These are phyloP conservation scores for Beauveria australis DNA, from an alignment of 2,329 filamentous ascomycete species.

Conservation along the genomic window DNA sequence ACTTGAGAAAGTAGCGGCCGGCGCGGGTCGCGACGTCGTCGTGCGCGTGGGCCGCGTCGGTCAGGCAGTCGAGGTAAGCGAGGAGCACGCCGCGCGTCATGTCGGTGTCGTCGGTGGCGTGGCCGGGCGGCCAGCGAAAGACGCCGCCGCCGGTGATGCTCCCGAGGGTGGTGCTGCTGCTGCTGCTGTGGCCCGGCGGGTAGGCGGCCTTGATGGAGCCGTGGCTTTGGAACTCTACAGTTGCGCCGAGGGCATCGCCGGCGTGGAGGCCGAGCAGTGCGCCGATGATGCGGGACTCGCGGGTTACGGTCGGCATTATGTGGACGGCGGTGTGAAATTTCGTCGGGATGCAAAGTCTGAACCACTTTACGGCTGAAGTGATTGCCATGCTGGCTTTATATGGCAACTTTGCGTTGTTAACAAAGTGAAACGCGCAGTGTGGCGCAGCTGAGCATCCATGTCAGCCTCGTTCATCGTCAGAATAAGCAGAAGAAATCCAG, in stretches of 20 bases:
- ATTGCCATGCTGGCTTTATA: background rate
- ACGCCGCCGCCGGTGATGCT: conserved; percentile 36
- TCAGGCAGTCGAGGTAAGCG: conserved; percentile 24
- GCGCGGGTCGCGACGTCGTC: conserved; percentile 22
- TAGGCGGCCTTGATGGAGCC: conserved; percentile 22
- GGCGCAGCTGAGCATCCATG: background rate
- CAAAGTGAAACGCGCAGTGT: background rate
- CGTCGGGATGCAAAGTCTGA: background rate
- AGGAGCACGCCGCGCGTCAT: conserved; percentile 37
- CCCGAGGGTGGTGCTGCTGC: conserved; percentile 17
- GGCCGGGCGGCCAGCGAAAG: conserved; percentile 33
- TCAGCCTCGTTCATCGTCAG: too few species aligned
- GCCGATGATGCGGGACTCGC: conserved; percentile 27
- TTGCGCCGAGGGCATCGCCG: conserved; percentile 39
- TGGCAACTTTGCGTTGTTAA: background rate
- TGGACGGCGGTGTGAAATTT: background rate
- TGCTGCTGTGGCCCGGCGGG: conserved; percentile 20
- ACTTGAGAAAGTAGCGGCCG: conserved; percentile 32
- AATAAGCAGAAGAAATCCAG: conserved; percentile 20
- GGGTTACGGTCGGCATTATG: background rate
- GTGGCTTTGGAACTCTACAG: conserved; percentile 34
- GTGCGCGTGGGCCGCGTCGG: background rate
- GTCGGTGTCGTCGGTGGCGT: conserved; percentile 41
- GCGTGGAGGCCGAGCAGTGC: conserved; percentile 38
- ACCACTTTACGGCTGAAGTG: background rate